Evolutionary conservation across 2,329 filamentous ascomycete genomes (phyloP).

Genomic region (Bipolaris zeicola): DNA sequence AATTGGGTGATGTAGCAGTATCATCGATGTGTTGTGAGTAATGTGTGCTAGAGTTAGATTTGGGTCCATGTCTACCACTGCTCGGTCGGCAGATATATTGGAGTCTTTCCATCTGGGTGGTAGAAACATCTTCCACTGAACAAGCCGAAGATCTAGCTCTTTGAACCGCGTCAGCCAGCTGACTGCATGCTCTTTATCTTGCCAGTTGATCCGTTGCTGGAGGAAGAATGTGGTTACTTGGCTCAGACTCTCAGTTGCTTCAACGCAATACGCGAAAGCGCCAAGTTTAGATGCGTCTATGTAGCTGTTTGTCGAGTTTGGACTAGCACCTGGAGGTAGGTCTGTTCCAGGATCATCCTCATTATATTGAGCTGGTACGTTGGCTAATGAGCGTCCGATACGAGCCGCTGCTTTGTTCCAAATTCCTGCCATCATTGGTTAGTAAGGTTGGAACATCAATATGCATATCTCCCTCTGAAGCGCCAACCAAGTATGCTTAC

Average conservation of each 20-base stretch:
- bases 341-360: slow-evolving; percentile 39
- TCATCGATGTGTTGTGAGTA: slow-evolving; percentile 46
- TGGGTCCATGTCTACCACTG: slow-evolving; percentile 42
- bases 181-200: slow-evolving; percentile 44
- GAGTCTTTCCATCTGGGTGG: slow-evolving; percentile 43
- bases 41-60: slow-evolving; percentile 44
- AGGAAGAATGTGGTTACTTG: slow-evolving; percentile 45
- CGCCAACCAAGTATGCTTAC: not conserved
- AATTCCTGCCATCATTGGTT: slow-evolving; percentile 14
- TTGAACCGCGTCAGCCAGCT: slow-evolving; percentile 45
- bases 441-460: not conserved
- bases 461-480: not conserved
- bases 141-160: slow-evolving; percentile 41
- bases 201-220: slow-evolving; percentile 43
- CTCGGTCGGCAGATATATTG: slow-evolving; percentile 37
- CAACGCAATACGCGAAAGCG: slow-evolving; percentile 43
- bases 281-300: slow-evolving; percentile 45
- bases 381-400: slow-evolving; percentile 39
- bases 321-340: slow-evolving; percentile 33
- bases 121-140: slow-evolving; percentile 45
- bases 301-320: slow-evolving; percentile 37
- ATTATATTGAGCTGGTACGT: slow-evolving; percentile 44
- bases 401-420: slow-evolving; percentile 44
- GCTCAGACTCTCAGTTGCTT: slow-evolving; percentile 42
- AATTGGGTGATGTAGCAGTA: slow-evolving; percentile 41